Evolutionary conservation across 352 stramenopile species (phyloP).

Genomic region (Thalassiosira allenii): DNA sequence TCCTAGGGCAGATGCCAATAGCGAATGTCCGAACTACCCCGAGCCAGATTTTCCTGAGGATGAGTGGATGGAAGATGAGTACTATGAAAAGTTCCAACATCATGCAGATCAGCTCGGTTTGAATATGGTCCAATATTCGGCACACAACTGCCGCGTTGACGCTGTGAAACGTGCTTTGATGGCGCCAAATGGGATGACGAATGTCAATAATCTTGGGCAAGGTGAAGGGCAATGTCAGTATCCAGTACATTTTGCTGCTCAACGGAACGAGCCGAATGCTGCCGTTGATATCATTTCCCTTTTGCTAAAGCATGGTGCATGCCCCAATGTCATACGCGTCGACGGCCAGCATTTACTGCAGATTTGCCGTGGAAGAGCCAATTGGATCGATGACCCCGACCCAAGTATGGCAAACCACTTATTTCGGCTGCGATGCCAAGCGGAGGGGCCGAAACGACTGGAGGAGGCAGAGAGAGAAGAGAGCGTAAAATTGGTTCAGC

Average conservation of each 20-base stretch:
- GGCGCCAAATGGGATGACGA: slow-evolving; percentile 17
- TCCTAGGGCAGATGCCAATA: neutral
- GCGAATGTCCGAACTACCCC: neutral
- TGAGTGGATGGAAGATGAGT: slow-evolving; percentile 16
- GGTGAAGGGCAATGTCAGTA: too few relatives aligned
- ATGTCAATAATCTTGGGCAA: slow-evolving; percentile 11
- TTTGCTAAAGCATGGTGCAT: slow-evolving; percentile 26
- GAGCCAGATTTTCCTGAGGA: slow-evolving; percentile 25
- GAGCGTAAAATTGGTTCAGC: slow-evolving; percentile 19
- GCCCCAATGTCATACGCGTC: slow-evolving; percentile 17
- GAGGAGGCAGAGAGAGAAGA: slow-evolving; percentile 16
- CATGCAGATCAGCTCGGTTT: neutral
- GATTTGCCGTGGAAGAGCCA: slow-evolving; percentile 9
- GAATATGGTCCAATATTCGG: slow-evolving; percentile 22
- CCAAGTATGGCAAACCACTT: neutral
- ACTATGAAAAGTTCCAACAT: slow-evolving; percentile 12
- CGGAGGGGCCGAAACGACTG: neutral
- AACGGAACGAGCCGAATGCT: slow-evolving; percentile 18
- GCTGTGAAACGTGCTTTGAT: slow-evolving; percentile 31
- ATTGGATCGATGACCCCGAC: slow-evolving; percentile 34
- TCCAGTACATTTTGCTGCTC: slow-evolving; percentile 10
- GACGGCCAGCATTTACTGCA: slow-evolving; percentile 15
- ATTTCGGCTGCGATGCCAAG: neutral
- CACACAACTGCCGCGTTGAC: slow-evolving; percentile 15
- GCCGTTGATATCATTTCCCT: slow-evolving; percentile 20